Base-by-base conservation (phyloP, 2,329 filamentous ascomycete species). In the Didymella pinodella region DNA sequence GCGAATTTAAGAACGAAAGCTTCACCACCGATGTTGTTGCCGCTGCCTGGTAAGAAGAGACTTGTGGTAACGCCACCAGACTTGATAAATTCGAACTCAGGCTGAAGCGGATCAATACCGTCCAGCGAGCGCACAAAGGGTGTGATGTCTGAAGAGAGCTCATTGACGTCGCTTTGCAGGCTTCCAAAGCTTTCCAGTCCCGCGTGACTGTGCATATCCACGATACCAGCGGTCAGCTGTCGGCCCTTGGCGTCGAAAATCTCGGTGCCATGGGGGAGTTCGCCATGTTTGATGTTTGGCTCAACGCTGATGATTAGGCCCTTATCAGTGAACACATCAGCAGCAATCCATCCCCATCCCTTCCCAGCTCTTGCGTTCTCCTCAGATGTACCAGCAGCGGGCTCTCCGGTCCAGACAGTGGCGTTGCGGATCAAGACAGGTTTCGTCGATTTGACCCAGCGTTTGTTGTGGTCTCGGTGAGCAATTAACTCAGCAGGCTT, bases 11-110 rank as follows among this genome's bases (percentile, higher is more conserved):
- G 83, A 4, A 88, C 83, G 57, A 82, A 90, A 0, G 88, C 89
- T 71, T 91, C 88, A 61, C 89, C 89, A 25, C 87, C 89, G 40
- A 91, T 90, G 70, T 90, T 90, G 74, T 90, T 91, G n/a, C 84
- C 87, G 0, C 86, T 88, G 1, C 89, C 88, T 1, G 89, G 88
- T 0, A 91, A 80, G 4, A 90, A 78, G 1, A 91, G 79, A 25
- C 85, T 88, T 0, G 88, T 89, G 0, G 88, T 91, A 0, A 91
- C 88, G n/a, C 88, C 88, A 7, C 88, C 88, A 0, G 87, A 89
- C 67, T 90, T 90, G 79, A 91, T 90, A 63, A 88, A 85, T 63
- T 88, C 82, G 11, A 90, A 83, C 65, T 90, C 88, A 14, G 82
- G 83, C 67, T 90, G 88, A 12, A 85, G 78, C 0, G 87, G 85